Conservation (phyloP, 2,329 filamentous ascomycete species). For the Cercospora beticola region DNA sequence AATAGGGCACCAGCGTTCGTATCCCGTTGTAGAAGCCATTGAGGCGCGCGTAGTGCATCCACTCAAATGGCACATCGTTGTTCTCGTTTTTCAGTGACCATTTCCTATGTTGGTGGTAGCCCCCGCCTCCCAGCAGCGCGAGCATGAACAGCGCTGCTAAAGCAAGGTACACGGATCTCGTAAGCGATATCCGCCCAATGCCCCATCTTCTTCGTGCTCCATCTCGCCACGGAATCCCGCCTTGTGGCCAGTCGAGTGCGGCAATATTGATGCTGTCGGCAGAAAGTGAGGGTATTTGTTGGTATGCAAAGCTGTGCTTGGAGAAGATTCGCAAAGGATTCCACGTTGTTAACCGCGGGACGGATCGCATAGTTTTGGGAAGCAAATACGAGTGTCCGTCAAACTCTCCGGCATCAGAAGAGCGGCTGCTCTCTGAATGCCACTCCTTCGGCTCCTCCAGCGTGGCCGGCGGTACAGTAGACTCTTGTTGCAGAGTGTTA, state of each 20-base stretch:
- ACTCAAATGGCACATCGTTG: conserved; percentile 43
- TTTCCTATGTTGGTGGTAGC: conserved; percentile 37
- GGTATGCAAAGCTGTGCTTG: conserved; percentile 47
- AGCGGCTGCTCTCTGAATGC: conserved; percentile 29
- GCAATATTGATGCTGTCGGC: conserved; percentile 41
- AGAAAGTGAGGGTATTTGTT: conserved; percentile 41
- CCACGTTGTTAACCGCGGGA: conserved; percentile 41
- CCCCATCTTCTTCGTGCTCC: conserved; percentile 24
- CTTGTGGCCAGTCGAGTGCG: conserved; percentile 30
- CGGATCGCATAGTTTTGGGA: conserved; percentile 27
- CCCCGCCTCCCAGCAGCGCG: conserved; percentile 44
- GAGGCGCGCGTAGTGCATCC: conserved; percentile 47
- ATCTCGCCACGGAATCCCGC: conserved; percentile 40
- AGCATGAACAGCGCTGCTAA: conserved; percentile 43
- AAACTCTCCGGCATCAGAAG: conserved; percentile 26
- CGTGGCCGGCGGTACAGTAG: conserved; percentile 10
- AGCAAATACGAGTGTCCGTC: conserved; percentile 9
- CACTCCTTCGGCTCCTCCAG: conserved; percentile 30
- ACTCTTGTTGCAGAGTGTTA: conserved; percentile 10
- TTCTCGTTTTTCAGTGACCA: conserved; percentile 24
- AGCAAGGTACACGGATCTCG: conserved; percentile 43
- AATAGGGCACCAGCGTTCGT: conserved; percentile 45
- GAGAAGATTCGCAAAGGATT: conserved; percentile 48
- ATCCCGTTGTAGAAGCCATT: conserved; percentile 52
- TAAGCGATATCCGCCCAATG: conserved; percentile 41